Evolutionary conservation across 2,329 filamentous ascomycete genomes (phyloP).

Genomic region (Pseudonectria foliicola): DNA sequence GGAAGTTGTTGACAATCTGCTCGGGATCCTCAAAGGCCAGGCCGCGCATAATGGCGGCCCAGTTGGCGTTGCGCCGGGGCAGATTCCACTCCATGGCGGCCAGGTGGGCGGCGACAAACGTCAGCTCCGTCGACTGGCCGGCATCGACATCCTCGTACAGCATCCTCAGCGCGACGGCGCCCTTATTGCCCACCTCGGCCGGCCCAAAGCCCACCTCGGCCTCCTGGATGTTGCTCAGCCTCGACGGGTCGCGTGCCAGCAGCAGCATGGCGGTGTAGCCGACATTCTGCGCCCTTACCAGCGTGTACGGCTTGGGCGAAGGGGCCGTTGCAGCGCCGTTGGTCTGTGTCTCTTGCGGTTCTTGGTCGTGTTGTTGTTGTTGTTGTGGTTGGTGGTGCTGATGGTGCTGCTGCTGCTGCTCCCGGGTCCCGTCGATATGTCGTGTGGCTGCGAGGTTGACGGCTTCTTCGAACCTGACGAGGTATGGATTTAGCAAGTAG

Average conservation of each 20-base stretch:
- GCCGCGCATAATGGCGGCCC: slow-evolving; percentile 73
- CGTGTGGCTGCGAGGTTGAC: slow-evolving; percentile 60
- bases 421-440: slow-evolving; percentile 14
- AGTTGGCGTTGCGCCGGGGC: slow-evolving; percentile 74
- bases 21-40: slow-evolving; percentile 64
- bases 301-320: slow-evolving; percentile 51
- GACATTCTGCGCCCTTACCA: slow-evolving; percentile 64
- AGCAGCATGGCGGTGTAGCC: slow-evolving; percentile 89
- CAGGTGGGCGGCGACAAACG: slow-evolving; percentile 82
- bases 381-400: neutral
- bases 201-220: slow-evolving; percentile 79
- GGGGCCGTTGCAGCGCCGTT: slow-evolving; percentile 7
- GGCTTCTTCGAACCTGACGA: slow-evolving; percentile 62
- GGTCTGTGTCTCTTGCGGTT: neutral
- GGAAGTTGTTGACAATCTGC: slow-evolving; percentile 25
- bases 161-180: slow-evolving; percentile 73
- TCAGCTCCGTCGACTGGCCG: slow-evolving; percentile 54
- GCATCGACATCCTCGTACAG: slow-evolving; percentile 39
- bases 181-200: slow-evolving; percentile 91
- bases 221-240: slow-evolving; percentile 61
- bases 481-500: slow-evolving; percentile 69
- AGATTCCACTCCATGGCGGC: slow-evolving; percentile 80
- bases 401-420: slow-evolving; percentile 9
- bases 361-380: slow-evolving; percentile 1
- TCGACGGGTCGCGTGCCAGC: slow-evolving; percentile 60